Conservation (phyloP, 345 rosid genomes). For the Boechera divaricarpa region DNA sequence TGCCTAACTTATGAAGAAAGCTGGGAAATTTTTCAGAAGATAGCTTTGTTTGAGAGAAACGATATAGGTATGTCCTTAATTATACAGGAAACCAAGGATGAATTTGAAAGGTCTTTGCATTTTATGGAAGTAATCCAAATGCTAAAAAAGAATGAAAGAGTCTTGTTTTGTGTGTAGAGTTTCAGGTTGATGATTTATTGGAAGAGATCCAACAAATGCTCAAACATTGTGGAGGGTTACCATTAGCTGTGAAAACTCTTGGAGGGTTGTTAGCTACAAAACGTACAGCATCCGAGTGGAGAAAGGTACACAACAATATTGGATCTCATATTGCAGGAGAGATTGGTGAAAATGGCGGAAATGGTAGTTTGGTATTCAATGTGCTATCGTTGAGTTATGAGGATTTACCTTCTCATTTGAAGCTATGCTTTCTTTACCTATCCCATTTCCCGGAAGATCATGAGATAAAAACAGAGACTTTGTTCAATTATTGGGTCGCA, state of each 20-base stretch:
- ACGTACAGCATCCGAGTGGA: constrained; percentile 13
- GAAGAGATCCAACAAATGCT: constrained; percentile 14
- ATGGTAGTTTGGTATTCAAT: neutral
- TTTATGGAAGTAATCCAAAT: neutral
- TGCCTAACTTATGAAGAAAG: constrained; percentile 40
- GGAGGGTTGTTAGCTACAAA: constrained; percentile 3
- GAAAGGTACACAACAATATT: constrained; percentile 21
- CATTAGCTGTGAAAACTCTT: constrained; percentile 11
- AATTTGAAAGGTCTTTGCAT: neutral
- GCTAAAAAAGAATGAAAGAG: neutral
- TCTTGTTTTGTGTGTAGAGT: constrained; percentile 2
- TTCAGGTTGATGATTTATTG: neutral
- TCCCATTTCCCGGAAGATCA: constrained; percentile 40
- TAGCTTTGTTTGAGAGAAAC: constrained; percentile 32
- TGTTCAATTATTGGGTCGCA: constrained; percentile 55
- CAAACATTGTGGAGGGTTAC: constrained; percentile 13
- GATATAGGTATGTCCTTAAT: constrained; percentile 39
- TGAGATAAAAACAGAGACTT: constrained; percentile 44
- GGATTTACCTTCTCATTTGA: constrained; percentile 32
- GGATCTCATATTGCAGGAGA: constrained; percentile 8
- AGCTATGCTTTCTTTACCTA: constrained; percentile 33
- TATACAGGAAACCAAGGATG: neutral
- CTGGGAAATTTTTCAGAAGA: constrained; percentile 49
- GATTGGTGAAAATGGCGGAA: neutral
- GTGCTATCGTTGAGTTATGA: constrained; percentile 44